These are phyloP conservation scores for Ilex aquifolium DNA, from an alignment of 257 asterid species.

Conservation along the genomic window DNA sequence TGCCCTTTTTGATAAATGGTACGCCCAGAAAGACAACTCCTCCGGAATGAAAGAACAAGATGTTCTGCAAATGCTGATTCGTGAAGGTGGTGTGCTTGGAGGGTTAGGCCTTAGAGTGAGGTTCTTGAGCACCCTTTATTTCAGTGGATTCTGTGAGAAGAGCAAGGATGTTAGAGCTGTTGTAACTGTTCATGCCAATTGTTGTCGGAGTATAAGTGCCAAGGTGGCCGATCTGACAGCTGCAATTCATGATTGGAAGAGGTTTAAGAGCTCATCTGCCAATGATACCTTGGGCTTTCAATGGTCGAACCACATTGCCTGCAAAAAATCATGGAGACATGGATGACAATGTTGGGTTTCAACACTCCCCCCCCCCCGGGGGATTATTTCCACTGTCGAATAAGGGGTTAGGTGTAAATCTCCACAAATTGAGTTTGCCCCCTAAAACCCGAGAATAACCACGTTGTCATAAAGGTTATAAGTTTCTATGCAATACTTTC, in stretches of 20 bases:
- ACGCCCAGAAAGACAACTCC: conserved; percentile 16
- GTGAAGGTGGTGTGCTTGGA: conserved; percentile 8
- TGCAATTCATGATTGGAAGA: conserved; percentile 39
- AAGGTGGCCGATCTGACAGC: conserved; percentile 36
- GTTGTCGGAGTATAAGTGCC: conserved; percentile 37
- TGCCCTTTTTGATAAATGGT: conserved; percentile 36
- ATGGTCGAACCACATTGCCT: conserved; percentile 36
- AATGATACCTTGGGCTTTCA: conserved; percentile 17
- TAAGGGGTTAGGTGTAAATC: no score
- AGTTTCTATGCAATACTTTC: no score
- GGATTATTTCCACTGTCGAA: no score
- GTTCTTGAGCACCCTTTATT: conserved; percentile 35
- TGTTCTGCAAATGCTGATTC: conserved; percentile 23
- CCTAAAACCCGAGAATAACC: no score
- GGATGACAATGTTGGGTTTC: background rate
- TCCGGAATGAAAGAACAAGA: conserved; percentile 43
- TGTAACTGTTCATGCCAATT: conserved; percentile 49
- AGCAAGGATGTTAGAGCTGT: conserved; percentile 26
- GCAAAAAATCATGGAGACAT: conserved; percentile 24
- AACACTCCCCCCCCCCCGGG: no score
- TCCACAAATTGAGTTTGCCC: no score
- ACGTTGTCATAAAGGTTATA: no score
- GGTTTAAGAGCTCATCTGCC: conserved; percentile 15
- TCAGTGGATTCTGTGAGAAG: conserved; percentile 46
- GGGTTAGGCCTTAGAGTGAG: conserved; percentile 23